phyloP scores from a whole-genome alignment of 2,329 filamentous ascomycete genomes.

The Orbilia blumenaviensis region DNA sequence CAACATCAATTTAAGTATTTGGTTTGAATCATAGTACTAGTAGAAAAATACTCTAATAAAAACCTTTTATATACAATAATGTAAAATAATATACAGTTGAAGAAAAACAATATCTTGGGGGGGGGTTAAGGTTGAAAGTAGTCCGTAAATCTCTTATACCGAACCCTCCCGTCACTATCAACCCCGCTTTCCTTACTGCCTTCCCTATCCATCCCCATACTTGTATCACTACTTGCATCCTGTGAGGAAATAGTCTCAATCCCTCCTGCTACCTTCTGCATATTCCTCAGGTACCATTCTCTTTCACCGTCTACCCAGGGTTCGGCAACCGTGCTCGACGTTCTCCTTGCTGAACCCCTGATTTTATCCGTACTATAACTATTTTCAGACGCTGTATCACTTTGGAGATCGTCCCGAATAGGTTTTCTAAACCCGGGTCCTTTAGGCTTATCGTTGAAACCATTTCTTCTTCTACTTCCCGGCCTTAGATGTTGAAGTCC shows the following conservation, averaged over 20 bases:
- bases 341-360: neutral
- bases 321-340: constrained; percentile 12
- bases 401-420: neutral
- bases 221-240: constrained; percentile 9
- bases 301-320: constrained; percentile 27
- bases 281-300: constrained; percentile 27
- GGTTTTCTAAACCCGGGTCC: neutral
- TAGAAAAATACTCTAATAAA: no score
- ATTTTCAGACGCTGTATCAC: neutral
- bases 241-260: constrained; percentile 34
- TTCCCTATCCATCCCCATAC: neutral
- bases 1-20: no score
- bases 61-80: no score
- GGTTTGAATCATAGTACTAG: no score
- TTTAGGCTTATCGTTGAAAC: neutral
- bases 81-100: no score
- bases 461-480: neutral
- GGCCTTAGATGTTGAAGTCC: neutral
- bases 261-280: constrained; percentile 10
- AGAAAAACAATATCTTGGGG: no score
- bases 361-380: neutral
- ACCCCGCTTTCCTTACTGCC: constrained; percentile 16
- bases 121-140: no score
- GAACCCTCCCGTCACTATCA: constrained; percentile 29
- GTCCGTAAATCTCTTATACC: constrained; percentile 9